phyloP scores from a whole-genome alignment of 2,329 filamentous ascomycete species.

The Apiospora rasikravindrae region DNA sequence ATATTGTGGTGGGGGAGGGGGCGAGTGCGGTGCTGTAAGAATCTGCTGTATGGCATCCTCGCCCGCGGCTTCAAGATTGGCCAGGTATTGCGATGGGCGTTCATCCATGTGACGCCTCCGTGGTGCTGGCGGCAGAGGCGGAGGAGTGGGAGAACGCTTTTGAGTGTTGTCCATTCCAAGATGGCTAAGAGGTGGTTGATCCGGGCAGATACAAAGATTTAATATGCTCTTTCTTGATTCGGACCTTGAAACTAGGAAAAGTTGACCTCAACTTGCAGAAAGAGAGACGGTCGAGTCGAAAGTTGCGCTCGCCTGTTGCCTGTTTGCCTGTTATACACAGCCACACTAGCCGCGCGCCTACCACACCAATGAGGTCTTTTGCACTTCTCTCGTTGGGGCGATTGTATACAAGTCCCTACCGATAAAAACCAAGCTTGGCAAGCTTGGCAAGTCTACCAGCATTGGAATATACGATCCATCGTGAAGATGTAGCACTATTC shows the following conservation, averaged over 20 bases:
- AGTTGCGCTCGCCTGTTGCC: neutral
- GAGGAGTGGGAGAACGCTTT: neutral
- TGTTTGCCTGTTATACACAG: neutral
- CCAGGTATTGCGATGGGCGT: neutral
- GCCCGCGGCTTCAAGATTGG: neutral
- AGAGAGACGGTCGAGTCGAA: neutral
- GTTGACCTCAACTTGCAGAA: neutral
- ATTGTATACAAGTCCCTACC: neutral
- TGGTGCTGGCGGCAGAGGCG: neutral
- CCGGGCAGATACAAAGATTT: neutral
- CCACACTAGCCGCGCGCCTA: neutral
- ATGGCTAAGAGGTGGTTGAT: neutral
- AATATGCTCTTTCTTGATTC: neutral
- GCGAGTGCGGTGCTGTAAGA: neutral
- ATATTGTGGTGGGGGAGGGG: neutral
- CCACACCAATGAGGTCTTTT: neutral
- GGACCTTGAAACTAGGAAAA: neutral
- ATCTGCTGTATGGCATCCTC: neutral
- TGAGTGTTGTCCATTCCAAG: neutral
- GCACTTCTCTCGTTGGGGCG: too few species aligned
- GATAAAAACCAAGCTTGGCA: too few species aligned
- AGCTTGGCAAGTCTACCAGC: too few species aligned
- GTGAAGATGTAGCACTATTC: too few species aligned
- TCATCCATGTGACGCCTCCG: neutral
- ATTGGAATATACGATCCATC: too few species aligned